These are phyloP conservation scores for Meyerozyma elateridarum DNA, from an alignment of 1,139 yeast genomes.

Conservation along the genomic window DNA sequence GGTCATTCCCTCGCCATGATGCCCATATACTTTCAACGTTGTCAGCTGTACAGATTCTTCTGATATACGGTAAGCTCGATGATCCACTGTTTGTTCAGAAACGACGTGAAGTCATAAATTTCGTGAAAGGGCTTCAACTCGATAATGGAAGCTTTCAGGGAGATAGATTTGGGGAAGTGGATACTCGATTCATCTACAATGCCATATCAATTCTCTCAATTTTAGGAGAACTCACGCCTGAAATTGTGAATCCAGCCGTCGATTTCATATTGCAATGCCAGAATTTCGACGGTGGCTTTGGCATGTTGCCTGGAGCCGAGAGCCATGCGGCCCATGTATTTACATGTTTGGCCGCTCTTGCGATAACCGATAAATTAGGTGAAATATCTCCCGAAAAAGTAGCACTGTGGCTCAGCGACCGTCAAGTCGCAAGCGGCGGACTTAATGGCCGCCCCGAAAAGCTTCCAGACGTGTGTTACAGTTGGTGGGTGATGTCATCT, in stretches of 20 bases:
- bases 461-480: constrained; percentile 91
- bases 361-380: constrained; percentile 60
- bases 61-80: constrained; percentile 55
- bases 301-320: constrained; percentile 91
- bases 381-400: constrained; percentile 49
- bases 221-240: constrained; percentile 56
- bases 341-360: constrained; percentile 77
- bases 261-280: constrained; percentile 64
- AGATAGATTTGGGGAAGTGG: constrained; percentile 87
- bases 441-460: constrained; percentile 96
- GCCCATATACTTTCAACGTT: constrained; percentile 84
- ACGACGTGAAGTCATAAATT: constrained; percentile 25
- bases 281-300: constrained; percentile 96
- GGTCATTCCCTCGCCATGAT: constrained; percentile 86
- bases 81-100: constrained; percentile 26
- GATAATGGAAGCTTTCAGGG: constrained; percentile 83
- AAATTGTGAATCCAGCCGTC: constrained; percentile 62
- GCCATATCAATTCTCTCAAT: constrained; percentile 73
- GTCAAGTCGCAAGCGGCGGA: constrained; percentile 91
- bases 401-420: constrained; percentile 82
- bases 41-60: constrained; percentile 77
- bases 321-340: constrained; percentile 93
- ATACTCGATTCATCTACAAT: constrained; percentile 82
- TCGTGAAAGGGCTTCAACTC: constrained; percentile 55
- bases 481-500: constrained; percentile 95